A percentile compares a stretch with the other conserved stretches of the same genome.
phyloP scores from a whole-genome alignment of 2,329 filamentous ascomycete genomes.

The Alternaria consortialis region DNA sequence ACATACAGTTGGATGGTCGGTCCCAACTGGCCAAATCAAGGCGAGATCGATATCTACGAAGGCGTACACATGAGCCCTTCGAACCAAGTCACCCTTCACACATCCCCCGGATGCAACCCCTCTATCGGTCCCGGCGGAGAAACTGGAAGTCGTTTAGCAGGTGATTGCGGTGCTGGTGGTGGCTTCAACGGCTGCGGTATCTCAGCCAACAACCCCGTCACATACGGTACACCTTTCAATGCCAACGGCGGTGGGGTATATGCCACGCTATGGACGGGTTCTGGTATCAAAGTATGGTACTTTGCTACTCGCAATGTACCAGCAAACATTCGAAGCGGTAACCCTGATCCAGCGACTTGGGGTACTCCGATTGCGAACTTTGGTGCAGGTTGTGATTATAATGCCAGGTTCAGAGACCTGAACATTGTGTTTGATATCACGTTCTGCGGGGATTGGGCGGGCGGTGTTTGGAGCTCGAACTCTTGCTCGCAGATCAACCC shows the following conservation, averaged over 20 bases:
- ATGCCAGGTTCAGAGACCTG: slow-evolving; percentile 47
- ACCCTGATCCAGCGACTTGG: slow-evolving; percentile 55
- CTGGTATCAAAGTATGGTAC: slow-evolving; percentile 59
- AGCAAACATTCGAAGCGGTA: slow-evolving; percentile 51
- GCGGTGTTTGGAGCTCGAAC: slow-evolving; percentile 52
- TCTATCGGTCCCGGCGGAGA: slow-evolving; percentile 44
- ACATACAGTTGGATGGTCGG: slow-evolving; percentile 50
- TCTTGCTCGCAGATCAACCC: slow-evolving; percentile 42
- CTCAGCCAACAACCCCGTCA: slow-evolving; percentile 34
- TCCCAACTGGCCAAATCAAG: slow-evolving; percentile 52
- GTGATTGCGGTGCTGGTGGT: slow-evolving; percentile 49
- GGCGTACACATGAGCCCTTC: slow-evolving; percentile 50
- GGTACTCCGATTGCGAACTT: slow-evolving; percentile 52
- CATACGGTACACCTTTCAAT: slow-evolving; percentile 53
- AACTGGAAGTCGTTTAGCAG: slow-evolving; percentile 38
- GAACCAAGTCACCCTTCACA: slow-evolving; percentile 52
- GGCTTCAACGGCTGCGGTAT: slow-evolving; percentile 49
- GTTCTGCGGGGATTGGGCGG: slow-evolving; percentile 67
- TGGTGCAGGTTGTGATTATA: slow-evolving; percentile 47
- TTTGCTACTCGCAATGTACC: slow-evolving; percentile 55
- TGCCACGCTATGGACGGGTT: slow-evolving; percentile 53
- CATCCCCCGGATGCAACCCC: slow-evolving; percentile 45
- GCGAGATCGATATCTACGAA: slow-evolving; percentile 50
- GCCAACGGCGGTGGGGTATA: slow-evolving; percentile 56
- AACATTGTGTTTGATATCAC: slow-evolving; percentile 60